Evolutionary conservation across 2,329 filamentous ascomycete species (phyloP).

Genomic region (Chaetomiaceae sp.): DNA sequence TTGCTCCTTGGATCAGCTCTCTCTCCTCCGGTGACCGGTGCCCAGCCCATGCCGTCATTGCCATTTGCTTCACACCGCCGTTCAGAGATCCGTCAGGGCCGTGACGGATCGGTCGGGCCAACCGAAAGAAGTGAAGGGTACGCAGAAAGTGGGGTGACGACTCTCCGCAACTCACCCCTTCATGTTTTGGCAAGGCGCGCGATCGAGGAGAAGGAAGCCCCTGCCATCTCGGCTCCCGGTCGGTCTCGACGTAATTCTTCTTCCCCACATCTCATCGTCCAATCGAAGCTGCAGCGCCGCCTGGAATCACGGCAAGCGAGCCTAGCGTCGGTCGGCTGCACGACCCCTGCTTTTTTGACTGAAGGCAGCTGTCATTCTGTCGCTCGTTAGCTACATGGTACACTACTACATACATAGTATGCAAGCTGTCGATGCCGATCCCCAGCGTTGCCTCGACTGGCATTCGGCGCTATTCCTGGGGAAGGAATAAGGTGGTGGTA

Average conservation of each 20-base stretch:
- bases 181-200: neutral
- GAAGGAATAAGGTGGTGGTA: neutral
- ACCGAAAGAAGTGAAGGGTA: neutral
- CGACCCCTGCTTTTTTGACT: constrained; percentile 10
- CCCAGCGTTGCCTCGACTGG: neutral
- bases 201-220: constrained; percentile 5
- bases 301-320: constrained; percentile 29
- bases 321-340: constrained; percentile 16
- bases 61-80: too few species aligned
- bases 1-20: too few species aligned
- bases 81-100: neutral
- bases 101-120: too few species aligned
- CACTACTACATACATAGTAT: neutral
- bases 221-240: constrained; percentile 14
- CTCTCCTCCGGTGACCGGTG: too few species aligned
- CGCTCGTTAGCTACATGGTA: neutral
- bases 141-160: too few species aligned
- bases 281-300: constrained; percentile 23
- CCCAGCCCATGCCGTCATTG: too few species aligned
- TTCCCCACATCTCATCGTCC: constrained; percentile 25
- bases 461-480: constrained; percentile 4
- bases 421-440: neutral
- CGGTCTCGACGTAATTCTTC: neutral
- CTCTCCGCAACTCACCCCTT: too few species aligned
- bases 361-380: too few species aligned